Base-by-base conservation (phyloP, 2,329 filamentous ascomycete species). In the Xylariaceae sp. region DNA sequence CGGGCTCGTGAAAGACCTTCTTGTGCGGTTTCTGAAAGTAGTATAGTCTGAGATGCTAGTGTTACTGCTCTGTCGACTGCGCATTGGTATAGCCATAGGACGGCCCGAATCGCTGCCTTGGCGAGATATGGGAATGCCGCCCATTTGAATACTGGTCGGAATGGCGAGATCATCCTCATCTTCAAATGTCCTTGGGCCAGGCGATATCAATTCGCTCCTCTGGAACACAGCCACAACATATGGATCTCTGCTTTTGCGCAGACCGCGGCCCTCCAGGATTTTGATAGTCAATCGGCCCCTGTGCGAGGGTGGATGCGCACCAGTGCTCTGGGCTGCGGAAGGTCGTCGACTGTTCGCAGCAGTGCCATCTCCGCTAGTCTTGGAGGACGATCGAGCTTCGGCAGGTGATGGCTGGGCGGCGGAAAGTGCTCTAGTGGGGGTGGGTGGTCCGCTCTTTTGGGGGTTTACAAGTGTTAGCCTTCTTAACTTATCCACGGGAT, bases 141-240 rank as follows among this genome's bases (percentile, higher is more conserved):
- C 79, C 49, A 75, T 67, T 43, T 44, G 49, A 14, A 63, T 75
- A 19, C 39, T 45, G 62, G 74, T 79, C 59, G 79, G 82, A 34
- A 63, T 66, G 19, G 74, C 58, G 52, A 78, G 66, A 50, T 86
- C 82, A 42, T 85, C 83, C 34, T 83, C 79, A 42, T 88, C 86
- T 31, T 79, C 76, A 19, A 79, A 73, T 49, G 77, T 77, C 34
- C 86, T 83, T 12, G 92, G 89, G 2, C 90, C 90, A 50, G 89
- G 87, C 1, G 94, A 97, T 50, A 99, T 96, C 63, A 96, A 87
- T 70, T 99, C 94, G 66, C 93, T 96, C 69, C 90, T 89, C 70
- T 99, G 94, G 66, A 97, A 99, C 22, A 97, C 92, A 53, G 89
- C 96, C 11, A 99, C 91, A 47, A 97, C 90, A 65, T 99, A 99